phyloP scores from a whole-genome alignment of 176 grass and related monocot species.

The Zea luxurians region DNA sequence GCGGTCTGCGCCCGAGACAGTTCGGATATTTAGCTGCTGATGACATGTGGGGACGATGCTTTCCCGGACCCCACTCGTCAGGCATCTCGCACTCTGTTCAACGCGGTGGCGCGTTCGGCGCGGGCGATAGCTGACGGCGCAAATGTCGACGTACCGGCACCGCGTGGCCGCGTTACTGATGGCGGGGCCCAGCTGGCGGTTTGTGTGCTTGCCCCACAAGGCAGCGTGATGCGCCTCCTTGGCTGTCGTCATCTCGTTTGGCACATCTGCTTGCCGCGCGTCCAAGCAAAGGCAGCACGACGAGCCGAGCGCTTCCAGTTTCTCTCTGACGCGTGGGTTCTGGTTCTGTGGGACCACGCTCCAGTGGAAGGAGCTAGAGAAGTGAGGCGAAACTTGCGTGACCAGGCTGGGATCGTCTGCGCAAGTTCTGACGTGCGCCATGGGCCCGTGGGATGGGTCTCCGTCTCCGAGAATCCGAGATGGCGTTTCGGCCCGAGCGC shows the following conservation, averaged over 20 bases:
- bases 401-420: not conserved
- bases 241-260: not conserved
- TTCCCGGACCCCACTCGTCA: not conserved
- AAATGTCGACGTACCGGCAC: not conserved
- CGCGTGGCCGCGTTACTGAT: not conserved
- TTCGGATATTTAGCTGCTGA: not conserved
- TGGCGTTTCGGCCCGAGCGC: not conserved
- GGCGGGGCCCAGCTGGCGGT: not conserved
- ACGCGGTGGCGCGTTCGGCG: constrained; percentile 19
- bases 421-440: not conserved
- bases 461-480: not conserved
- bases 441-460: too few relatives aligned
- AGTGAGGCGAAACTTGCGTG: not conserved
- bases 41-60: constrained; percentile 21
- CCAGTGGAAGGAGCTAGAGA: not conserved
- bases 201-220: constrained; percentile 32
- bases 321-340: constrained; percentile 4
- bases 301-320: not conserved
- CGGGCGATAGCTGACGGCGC: not conserved
- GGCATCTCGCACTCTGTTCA: not conserved
- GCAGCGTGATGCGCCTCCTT: not conserved
- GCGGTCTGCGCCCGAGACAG: not conserved
- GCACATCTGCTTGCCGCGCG: constrained; percentile 22
- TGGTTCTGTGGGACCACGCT: rapidly evolving
- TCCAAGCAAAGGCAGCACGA: constrained; percentile 22